Conservation (phyloP, 2,329 filamentous ascomycete species). For the Cercospora zeina region DNA sequence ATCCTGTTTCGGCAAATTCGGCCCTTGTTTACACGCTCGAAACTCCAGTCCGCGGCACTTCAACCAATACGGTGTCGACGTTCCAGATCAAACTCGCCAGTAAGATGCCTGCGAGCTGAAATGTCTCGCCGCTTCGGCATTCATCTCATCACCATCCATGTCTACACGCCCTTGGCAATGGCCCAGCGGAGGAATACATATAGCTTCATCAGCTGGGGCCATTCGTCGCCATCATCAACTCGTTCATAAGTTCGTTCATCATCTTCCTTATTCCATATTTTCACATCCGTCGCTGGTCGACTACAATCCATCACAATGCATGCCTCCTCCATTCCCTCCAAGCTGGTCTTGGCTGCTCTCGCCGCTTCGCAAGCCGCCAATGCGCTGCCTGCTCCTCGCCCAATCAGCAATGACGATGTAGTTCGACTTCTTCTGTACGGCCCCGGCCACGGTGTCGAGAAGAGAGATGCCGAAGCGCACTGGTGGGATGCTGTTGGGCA, state of each 20-base stretch:
- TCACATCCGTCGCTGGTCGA: constrained; percentile 3
- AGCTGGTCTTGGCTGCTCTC: neutral
- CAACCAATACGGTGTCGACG: neutral
- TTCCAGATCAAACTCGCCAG: neutral
- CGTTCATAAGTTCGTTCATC: neutral
- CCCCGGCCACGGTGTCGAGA: neutral
- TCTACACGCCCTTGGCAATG: neutral
- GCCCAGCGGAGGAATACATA: neutral
- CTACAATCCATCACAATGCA: neutral
- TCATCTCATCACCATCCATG: neutral
- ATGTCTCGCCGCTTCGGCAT: neutral
- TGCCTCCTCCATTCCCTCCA: neutral
- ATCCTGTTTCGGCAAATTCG: neutral
- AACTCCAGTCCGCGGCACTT: neutral
- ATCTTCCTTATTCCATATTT: neutral
- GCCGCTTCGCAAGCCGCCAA: neutral
- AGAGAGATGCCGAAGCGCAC: neutral
- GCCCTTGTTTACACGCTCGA: neutral
- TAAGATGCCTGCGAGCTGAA: neutral
- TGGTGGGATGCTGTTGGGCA: neutral
- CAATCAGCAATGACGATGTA: neutral
- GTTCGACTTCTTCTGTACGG: neutral
- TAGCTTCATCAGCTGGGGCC: neutral
- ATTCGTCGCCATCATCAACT: neutral
- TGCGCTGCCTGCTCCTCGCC: neutral